Conservation (phyloP, 1,284 basidiomycete genomes). For the Tilletia caries region DNA sequence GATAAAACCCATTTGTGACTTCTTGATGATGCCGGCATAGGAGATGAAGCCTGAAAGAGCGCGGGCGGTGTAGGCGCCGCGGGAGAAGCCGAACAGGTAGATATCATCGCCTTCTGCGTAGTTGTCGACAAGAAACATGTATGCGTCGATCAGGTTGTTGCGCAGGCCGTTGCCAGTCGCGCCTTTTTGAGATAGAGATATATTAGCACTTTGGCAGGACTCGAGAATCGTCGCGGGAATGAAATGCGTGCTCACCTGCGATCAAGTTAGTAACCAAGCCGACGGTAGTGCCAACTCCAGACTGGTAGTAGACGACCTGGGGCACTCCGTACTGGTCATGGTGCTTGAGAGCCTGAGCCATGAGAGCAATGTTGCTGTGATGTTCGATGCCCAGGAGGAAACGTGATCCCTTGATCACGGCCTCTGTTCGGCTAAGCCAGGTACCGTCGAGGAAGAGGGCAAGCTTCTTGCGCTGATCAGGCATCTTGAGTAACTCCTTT, state of each 20-base stretch:
- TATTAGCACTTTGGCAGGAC: no score
- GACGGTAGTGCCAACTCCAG: slow-evolving; percentile 29
- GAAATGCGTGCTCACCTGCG: slow-evolving; percentile 16
- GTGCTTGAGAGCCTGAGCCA: slow-evolving; percentile 31
- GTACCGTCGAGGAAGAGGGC: neutral
- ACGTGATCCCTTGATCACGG: slow-evolving; percentile 20
- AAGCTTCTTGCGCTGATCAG: slow-evolving; percentile 3
- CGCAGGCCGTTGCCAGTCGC: slow-evolving; percentile 15
- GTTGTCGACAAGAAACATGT: slow-evolving; percentile 11
- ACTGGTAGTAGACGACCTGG: slow-evolving; percentile 34
- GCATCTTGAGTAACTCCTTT: no score
- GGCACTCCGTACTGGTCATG: neutral
- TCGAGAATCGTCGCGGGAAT: no score
- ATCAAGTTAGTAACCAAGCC: slow-evolving; percentile 24
- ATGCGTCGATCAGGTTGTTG: slow-evolving; percentile 11
- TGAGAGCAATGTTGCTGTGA: slow-evolving; percentile 36
- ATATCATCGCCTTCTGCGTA: slow-evolving; percentile 13
- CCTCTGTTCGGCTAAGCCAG: slow-evolving; percentile 7
- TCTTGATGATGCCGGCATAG: slow-evolving; percentile 20
- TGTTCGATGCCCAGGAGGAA: neutral
- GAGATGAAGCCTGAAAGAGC: slow-evolving; percentile 62
- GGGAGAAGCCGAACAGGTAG: slow-evolving; percentile 16
- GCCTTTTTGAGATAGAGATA: no score
- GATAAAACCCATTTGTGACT: slow-evolving; percentile 3
- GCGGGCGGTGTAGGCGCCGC: slow-evolving; percentile 12